phyloP scores from a whole-genome alignment of 1,284 basidiomycete genomes.

The Cutaneotrichosporon mucoides region DNA sequence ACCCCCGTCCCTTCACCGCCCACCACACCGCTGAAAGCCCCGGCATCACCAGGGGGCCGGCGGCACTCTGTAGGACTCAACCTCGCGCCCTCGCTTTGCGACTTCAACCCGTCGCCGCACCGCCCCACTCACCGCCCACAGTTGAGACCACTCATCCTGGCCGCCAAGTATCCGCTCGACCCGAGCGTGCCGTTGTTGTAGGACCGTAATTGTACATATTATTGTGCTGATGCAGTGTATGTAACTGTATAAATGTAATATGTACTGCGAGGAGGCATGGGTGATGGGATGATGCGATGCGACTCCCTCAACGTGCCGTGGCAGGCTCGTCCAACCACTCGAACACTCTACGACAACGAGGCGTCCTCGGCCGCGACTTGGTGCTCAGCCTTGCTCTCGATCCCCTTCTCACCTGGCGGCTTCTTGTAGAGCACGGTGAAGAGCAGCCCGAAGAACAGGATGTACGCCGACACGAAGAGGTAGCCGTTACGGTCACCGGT shows the following conservation, averaged over 20 bases:
- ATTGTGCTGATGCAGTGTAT: too few species aligned
- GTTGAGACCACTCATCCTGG: not conserved
- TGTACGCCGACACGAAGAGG: constrained; percentile 36
- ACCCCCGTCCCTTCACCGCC: too few species aligned
- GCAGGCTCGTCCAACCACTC: too few species aligned
- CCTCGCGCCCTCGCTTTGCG: not conserved
- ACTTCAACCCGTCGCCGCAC: not conserved
- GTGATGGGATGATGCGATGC: too few species aligned
- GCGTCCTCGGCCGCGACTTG: too few species aligned
- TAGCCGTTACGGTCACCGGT: constrained; percentile 35
- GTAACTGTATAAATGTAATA: too few species aligned
- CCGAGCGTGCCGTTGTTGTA: not conserved
- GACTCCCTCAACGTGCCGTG: too few species aligned
- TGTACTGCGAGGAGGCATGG: too few species aligned
- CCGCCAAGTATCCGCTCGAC: not conserved
- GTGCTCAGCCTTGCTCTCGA: too few species aligned
- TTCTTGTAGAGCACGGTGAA: constrained; percentile 36
- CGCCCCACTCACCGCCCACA: not conserved
- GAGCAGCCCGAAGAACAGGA: constrained; percentile 33
- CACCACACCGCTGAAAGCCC: too few species aligned
- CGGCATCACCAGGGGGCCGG: not conserved
- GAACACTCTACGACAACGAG: too few species aligned
- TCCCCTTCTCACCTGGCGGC: constrained; percentile 5
- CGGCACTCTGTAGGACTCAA: not conserved
- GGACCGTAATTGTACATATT: not conserved